Conservation (phyloP, 116 monocot species). For the Zostera marina region DNA sequence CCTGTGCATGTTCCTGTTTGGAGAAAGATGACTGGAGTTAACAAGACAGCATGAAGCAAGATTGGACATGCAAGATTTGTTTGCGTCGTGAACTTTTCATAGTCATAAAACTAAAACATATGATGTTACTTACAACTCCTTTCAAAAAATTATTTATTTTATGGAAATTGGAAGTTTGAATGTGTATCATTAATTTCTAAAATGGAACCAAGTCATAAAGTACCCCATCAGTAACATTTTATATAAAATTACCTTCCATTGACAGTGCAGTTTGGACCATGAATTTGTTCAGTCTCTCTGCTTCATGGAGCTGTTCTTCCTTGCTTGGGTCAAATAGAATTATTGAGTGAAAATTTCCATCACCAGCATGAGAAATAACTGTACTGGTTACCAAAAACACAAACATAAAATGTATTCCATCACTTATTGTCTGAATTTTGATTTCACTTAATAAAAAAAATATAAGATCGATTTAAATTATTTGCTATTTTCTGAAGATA, state of each 20-base stretch:
- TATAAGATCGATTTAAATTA: background rate
- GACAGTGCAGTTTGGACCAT: conserved; percentile 89
- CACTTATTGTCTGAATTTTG: background rate
- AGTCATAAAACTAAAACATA: too few relatives aligned
- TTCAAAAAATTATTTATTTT: background rate
- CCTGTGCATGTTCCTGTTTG: conserved; percentile 86
- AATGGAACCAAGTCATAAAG: background rate
- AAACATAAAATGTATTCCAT: background rate
- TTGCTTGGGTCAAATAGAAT: conserved; percentile 77
- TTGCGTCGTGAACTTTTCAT: too few relatives aligned
- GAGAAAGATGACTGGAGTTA: conserved; percentile 1
- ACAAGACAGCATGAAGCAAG: too few relatives aligned
- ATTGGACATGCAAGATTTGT: background rate
- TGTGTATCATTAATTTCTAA: background rate
- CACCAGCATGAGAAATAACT: conserved; percentile 99
- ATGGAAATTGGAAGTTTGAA: background rate
- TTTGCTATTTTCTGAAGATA: background rate
- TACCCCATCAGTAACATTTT: background rate
- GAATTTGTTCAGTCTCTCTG: conserved; percentile 76
- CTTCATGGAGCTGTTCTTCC: conserved; percentile 72
- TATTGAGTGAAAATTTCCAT: conserved; percentile 94
- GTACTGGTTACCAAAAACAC: conserved; percentile 24
- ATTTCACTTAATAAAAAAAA: background rate
- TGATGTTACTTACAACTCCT: too few relatives aligned
- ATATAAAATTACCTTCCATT: conserved; percentile 63